Evolutionary conservation across 495 filamentous ascomycete genomes (phyloP).

Genomic region (Penicillium salamii): DNA sequence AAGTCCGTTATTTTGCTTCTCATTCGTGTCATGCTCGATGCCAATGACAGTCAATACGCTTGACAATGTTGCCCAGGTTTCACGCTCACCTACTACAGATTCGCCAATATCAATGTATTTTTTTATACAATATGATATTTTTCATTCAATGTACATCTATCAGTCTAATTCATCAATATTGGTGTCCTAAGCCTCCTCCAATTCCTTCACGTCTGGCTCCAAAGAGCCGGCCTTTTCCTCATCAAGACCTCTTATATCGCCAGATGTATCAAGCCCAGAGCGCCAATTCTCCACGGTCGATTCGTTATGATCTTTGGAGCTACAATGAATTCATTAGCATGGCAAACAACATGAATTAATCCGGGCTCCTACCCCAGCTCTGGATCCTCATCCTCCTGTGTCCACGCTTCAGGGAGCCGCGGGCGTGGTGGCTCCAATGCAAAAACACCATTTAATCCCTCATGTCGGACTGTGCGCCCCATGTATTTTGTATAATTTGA

Average conservation of each 20-base stretch:
- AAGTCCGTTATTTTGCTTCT: too few species aligned
- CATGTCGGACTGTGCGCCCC: background rate
- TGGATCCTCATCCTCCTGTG: background rate
- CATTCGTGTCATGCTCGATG: too few species aligned
- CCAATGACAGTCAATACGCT: too few species aligned
- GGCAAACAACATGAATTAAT: background rate
- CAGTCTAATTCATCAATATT: too few species aligned
- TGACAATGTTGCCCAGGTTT: too few species aligned
- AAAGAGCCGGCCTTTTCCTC: background rate
- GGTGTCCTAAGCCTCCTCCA: background rate
- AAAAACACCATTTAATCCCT: background rate
- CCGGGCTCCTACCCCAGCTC: background rate
- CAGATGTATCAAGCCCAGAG: background rate
- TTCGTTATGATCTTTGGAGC: background rate
- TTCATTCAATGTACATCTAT: background rate
- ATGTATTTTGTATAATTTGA: background rate
- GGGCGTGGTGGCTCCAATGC: background rate
- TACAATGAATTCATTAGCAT: background rate
- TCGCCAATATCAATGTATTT: too few species aligned
- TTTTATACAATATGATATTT: background rate
- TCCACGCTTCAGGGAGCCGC: constrained; percentile 2
- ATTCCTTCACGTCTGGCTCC: background rate
- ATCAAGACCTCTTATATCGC: background rate
- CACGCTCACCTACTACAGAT: too few species aligned
- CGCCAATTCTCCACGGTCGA: background rate